Evolutionary conservation across 495 filamentous ascomycete genomes (phyloP), one percentile per base, ranked within the genome.

Genomic region (Lasiosphaeria hispida): DNA sequence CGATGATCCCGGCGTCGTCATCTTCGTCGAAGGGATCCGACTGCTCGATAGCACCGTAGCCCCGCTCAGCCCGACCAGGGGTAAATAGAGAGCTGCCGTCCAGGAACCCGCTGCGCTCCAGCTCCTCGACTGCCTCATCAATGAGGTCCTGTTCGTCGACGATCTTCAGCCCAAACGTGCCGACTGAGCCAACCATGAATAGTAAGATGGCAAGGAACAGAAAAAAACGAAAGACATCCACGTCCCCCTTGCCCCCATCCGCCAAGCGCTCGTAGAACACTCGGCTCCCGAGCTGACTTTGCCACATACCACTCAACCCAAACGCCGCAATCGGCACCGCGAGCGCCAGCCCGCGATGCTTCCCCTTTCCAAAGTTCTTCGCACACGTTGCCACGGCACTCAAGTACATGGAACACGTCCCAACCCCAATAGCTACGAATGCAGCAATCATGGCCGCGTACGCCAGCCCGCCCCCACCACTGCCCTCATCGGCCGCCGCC

Each of bases 341-440:
- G 52, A 98, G 76, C 65, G 95, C 92, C 55, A 98, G 70, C 0
- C 94, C 93, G 68, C 91, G 88, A 63, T 95, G 84, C 66, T 87
- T 91, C 3, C 92, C 90, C 39, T 86, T 78, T 15, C 93, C 90
- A 70, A 97, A 97, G 72, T 96, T 97, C 83, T 98, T 98, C 19
- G 93, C 94, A 58, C 91, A 96, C 2, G 92, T 96, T 18, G 94
- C 91, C 33, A 98, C 87, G 0, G 89, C 88, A 37, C 83, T 80
- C 23, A 97, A 69, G 68, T 97, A 97, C 87, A 97, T 90, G 64
- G 80, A 80, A 58, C 87, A 86, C 0, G 94, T 97, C 5, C 86
- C 93, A 59, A 85, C 81, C 1, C 94, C 94, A 47, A 97, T 83
- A 7, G 76, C 75, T 15, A 89, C 79, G 63, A 98, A 98, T 1